phyloP scores from a whole-genome alignment of 116 monocot species.

The Zostera marina region DNA sequence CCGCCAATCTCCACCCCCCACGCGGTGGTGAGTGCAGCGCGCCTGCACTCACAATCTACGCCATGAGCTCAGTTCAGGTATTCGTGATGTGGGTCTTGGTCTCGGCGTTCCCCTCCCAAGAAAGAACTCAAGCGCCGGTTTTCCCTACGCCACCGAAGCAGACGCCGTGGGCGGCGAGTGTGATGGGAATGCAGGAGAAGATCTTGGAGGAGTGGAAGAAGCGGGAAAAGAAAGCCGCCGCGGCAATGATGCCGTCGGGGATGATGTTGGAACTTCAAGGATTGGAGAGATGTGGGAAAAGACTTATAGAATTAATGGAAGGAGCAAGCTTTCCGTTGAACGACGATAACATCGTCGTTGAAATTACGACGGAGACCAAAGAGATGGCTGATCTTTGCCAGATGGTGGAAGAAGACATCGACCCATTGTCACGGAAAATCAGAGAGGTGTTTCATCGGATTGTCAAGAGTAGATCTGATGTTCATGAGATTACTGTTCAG shows the following conservation, averaged over 20 bases:
- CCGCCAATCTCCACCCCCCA: slow-evolving; percentile 9
- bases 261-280: slow-evolving; percentile 39
- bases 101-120: slow-evolving; percentile 26
- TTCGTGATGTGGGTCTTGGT: slow-evolving; percentile 50
- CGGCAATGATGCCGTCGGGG: slow-evolving; percentile 11
- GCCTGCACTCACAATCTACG: slow-evolving; percentile 28
- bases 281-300: slow-evolving; percentile 30
- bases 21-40: slow-evolving; percentile 6
- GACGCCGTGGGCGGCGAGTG: slow-evolving; percentile 29
- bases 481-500: not conserved
- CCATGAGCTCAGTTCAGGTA: slow-evolving; percentile 42
- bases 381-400: slow-evolving; percentile 40
- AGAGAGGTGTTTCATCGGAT: slow-evolving; percentile 51
- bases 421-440: slow-evolving; percentile 28
- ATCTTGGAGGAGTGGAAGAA: slow-evolving; percentile 42
- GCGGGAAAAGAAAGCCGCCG: slow-evolving; percentile 14
- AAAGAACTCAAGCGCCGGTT: not conserved
- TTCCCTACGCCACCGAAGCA: slow-evolving; percentile 21
- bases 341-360: slow-evolving; percentile 2
- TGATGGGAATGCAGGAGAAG: slow-evolving; percentile 37
- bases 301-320: slow-evolving; percentile 11
- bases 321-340: not conserved
- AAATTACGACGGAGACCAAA: slow-evolving; percentile 5
- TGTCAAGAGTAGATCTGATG: slow-evolving; percentile 28
- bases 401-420: slow-evolving; percentile 34